Conservation (phyloP, 2,329 filamentous ascomycete species). For the Penicillium hesseltinei region DNA sequence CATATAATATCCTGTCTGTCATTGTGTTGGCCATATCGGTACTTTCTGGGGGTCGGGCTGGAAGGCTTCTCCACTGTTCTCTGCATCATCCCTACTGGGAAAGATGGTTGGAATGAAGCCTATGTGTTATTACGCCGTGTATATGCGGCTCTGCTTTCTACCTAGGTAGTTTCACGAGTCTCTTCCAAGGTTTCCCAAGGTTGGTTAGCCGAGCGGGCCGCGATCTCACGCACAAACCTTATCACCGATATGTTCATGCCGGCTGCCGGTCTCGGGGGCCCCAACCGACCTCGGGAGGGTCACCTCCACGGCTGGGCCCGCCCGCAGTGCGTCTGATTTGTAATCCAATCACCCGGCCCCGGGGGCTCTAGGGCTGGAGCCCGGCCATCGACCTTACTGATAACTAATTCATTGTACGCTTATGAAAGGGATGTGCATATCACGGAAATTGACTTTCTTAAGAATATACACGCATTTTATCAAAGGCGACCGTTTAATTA, state of each 20-base stretch:
- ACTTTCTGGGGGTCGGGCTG: neutral
- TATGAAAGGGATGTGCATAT: neutral
- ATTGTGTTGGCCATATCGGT: neutral
- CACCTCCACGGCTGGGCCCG: neutral
- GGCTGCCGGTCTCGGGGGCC: neutral
- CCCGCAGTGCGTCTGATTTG: neutral
- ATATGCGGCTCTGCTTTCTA: neutral
- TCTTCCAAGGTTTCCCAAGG: constrained; percentile 4
- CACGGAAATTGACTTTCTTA: neutral
- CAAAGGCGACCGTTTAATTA: neutral
- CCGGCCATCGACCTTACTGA: neutral
- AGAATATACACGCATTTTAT: neutral
- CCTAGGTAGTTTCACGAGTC: too few species aligned
- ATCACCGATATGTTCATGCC: constrained; percentile 13
- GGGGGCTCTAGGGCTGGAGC: neutral
- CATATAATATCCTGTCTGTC: neutral
- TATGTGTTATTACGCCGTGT: neutral
- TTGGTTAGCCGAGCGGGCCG: constrained; percentile 22
- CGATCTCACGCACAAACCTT: constrained; percentile 19
- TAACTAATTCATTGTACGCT: neutral
- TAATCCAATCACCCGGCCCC: neutral
- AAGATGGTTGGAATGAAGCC: neutral
- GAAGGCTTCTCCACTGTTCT: neutral
- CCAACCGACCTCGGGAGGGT: neutral
- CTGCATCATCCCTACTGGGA: neutral